Base-by-base conservation (phyloP, 2,329 filamentous ascomycete genomes). In the Colletotrichum sp. region DNA sequence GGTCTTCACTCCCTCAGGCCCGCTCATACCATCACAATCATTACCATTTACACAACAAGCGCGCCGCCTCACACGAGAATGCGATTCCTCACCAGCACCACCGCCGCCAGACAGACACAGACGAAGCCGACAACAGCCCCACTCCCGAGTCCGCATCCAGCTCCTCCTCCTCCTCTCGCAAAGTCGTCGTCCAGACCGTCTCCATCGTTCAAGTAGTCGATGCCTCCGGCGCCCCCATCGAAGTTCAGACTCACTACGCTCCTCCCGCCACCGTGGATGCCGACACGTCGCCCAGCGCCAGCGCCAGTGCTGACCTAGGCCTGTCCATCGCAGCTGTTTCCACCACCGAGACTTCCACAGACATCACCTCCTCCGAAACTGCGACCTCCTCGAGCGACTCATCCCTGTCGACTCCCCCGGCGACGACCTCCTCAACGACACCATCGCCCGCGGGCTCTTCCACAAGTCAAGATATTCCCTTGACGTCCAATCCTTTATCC, bases 201-300 rank as follows among this genome's bases (percentile, higher is more conserved):
- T 90, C 89, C 30, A 84, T 92, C 81, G 82, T 92, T 71, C 87
- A 91, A 78, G 80, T 89, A 77, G 86, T 91, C 77, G 89, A 91
- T 82, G 83, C 83, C 62, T 80, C 82, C 61, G 90, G 90, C 77
- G 85, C 84, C 32, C 84, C 87, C 65, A 80, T 90, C 62, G 82
- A 85, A 68, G 81, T 87, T 27, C 82, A 86, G 74, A 91, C 90
- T 36, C 78, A 87, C 71, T 82, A 80, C 78, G 83, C 84, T 55
- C 78, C 84, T 62, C 81, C 86, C 49, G 82, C 84, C 79, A 87
- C 87, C 71, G 81, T 85, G 71, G 79, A 86, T 76, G 79, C 84
- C 77, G 52, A 66, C 39, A 25, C 73, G 15, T 68, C 76, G 19
- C 39, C 79, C 16, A 74, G 71, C 19, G 57, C 67, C 30, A 74